Conservation (phyloP, 306 rosid genomes). For the Parietaria judaica region DNA sequence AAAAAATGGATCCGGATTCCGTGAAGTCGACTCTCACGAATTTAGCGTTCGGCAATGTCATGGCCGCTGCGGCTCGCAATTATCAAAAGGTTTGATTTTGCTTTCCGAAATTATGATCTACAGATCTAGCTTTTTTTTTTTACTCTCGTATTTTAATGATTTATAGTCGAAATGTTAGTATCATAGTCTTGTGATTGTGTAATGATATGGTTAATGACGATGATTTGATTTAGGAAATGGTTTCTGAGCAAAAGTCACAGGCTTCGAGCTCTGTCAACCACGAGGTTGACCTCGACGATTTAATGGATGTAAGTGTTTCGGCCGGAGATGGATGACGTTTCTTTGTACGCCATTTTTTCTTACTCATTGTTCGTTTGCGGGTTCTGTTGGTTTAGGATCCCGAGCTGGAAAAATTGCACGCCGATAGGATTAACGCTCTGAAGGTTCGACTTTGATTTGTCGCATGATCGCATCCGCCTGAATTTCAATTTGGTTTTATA, state of each 20-base stretch:
- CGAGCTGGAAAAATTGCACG: constrained; percentile 89
- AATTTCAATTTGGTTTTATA: constrained; percentile 8
- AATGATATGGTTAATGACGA: too few species aligned
- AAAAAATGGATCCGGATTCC: constrained; percentile 69
- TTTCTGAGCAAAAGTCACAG: constrained; percentile 44
- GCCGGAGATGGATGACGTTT: not conserved
- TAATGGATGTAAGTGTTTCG: constrained; percentile 72
- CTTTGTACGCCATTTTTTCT: not conserved
- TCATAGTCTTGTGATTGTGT: not conserved
- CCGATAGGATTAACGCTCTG: constrained; percentile 85
- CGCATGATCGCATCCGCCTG: too few species aligned
- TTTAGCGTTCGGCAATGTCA: constrained; percentile 80
- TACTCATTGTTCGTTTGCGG: not conserved
- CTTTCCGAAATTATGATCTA: not conserved
- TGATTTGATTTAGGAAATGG: constrained; percentile 41
- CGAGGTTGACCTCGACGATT: constrained; percentile 85
- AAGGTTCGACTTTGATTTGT: constrained; percentile 42
- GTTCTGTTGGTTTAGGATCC: constrained; percentile 64
- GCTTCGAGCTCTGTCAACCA: constrained; percentile 56
- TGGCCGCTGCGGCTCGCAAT: constrained; percentile 89
- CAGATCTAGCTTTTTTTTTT: not conserved
- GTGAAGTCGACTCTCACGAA: constrained; percentile 77
- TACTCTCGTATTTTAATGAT: not conserved
- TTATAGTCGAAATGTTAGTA: not conserved
- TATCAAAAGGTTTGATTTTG: constrained; percentile 51